A percentile compares a stretch with the other conserved stretches of the same genome.
These are phyloP conservation scores for Francoa sonchifolia DNA, from an alignment of 441 rosid genomes.

Conservation along the genomic window DNA sequence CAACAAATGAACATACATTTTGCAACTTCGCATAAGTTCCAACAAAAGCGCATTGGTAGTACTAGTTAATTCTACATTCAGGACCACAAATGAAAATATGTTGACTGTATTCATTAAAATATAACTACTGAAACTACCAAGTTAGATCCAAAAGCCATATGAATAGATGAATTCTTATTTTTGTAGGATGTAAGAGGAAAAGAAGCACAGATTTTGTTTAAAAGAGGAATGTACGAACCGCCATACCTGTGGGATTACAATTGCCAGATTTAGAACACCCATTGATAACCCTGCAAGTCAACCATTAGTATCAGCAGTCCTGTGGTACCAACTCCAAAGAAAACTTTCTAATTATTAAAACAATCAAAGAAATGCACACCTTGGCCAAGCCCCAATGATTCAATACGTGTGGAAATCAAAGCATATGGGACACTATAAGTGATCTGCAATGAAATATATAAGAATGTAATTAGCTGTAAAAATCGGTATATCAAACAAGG, in stretches of 20 bases:
- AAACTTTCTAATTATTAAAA: constrained; percentile 4
- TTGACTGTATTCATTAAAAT: no score
- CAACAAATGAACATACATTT: background rate
- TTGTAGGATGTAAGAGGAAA: no score
- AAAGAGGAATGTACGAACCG: constrained; percentile 8
- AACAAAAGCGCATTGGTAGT: no score
- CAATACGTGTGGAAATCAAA: constrained; percentile 73
- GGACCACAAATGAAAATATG: no score
- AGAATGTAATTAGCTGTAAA: no score
- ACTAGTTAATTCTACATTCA: no score
- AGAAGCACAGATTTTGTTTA: no score
- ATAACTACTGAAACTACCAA: no score
- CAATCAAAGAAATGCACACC: constrained; percentile 30
- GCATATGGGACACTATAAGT: constrained; percentile 97
- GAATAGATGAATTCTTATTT: no score
- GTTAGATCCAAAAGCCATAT: no score
- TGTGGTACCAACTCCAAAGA: constrained; percentile 6
- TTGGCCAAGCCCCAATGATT: constrained; percentile 90
- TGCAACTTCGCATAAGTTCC: constrained; percentile 5
- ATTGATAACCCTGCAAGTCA: constrained; percentile 67
- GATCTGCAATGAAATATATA: constrained; percentile 39
- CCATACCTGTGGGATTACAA: constrained; percentile 86
- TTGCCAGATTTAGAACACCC: constrained; percentile 90
- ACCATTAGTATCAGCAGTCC: constrained; percentile 13
- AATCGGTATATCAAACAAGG: no score